phyloP scores from a whole-genome alignment of 129 eudicot species.

The Chrysanthemum seticuspe region DNA sequence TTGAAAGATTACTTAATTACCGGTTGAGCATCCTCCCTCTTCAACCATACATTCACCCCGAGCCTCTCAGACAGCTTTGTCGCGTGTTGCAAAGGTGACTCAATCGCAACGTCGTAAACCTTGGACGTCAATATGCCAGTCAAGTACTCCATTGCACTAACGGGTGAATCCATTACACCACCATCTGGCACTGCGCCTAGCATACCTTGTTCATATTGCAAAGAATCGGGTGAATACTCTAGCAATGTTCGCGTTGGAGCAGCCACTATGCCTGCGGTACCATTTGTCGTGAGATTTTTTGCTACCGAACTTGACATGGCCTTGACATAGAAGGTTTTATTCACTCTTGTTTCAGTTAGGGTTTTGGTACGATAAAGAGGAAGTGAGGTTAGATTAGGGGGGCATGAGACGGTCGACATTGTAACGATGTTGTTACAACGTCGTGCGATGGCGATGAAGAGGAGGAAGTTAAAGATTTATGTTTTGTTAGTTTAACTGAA shows the following conservation, averaged over 20 bases:
- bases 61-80: conserved; percentile 53
- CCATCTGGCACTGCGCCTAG: conserved; percentile 39
- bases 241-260: conserved; percentile 21
- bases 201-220: conserved; percentile 41
- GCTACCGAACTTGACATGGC: conserved; percentile 24
- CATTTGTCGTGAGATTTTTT: not conserved
- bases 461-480: no score
- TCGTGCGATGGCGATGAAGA: no score
- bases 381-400: not conserved
- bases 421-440: not conserved
- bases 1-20: conserved; percentile 22
- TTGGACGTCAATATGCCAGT: conserved; percentile 36
- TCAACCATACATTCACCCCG: conserved; percentile 65
- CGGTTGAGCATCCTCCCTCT: conserved; percentile 82
- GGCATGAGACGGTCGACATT: conserved; percentile 22
- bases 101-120: conserved; percentile 53
- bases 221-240: conserved; percentile 33
- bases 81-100: conserved; percentile 70
- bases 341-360: not conserved
- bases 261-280: not conserved
- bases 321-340: conserved; percentile 13
- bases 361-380: not conserved
- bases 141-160: conserved; percentile 49
- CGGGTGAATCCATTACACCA: conserved; percentile 12
- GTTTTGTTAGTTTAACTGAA: no score